Evolutionary conservation across 805 yeast genomes (phyloP).

Genomic region (Yarrowia deformans): DNA sequence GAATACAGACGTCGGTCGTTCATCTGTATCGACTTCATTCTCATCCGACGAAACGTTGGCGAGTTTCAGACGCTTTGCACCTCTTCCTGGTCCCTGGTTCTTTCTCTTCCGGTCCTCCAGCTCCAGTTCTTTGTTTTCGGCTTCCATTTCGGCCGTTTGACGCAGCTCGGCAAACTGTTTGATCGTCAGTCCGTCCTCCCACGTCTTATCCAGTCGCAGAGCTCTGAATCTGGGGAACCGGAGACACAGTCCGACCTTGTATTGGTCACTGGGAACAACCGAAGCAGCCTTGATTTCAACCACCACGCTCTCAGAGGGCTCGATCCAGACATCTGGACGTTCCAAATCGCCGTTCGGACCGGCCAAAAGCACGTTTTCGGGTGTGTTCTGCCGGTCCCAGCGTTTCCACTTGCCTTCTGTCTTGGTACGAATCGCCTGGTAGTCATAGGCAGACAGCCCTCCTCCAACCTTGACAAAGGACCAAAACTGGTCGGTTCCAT

Average conservation of each 20-base stretch:
- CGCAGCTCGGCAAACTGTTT: conserved; percentile 58
- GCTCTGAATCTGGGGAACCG: conserved; percentile 76
- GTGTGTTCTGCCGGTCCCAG: conserved; percentile 45
- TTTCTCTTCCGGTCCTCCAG: conserved; percentile 49
- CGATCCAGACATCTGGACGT: conserved; percentile 77
- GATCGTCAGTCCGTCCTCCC: conserved; percentile 61
- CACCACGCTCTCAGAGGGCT: conserved; percentile 78
- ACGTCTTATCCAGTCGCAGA: conserved; percentile 72
- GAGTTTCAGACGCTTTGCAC: conserved; percentile 22
- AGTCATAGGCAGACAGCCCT: conserved; percentile 75
- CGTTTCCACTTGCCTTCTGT: conserved; percentile 70
- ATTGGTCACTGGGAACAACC: conserved; percentile 61
- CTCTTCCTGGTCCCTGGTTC: conserved; percentile 42
- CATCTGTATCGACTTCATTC: conserved; percentile 10
- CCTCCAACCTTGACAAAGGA: conserved; percentile 84
- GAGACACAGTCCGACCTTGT: conserved; percentile 72
- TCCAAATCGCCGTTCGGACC: conserved; percentile 45
- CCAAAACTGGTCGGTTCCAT: conserved; percentile 55
- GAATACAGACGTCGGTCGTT: conserved; percentile 42
- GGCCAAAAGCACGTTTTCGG: conserved; percentile 41
- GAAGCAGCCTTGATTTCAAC: conserved; percentile 85
- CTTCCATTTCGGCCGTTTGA: conserved; percentile 42
- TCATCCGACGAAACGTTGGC: conserved; percentile 29
- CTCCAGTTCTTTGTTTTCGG: conserved; percentile 43
- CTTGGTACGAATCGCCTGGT: conserved; percentile 60